Evolutionary conservation across 768 basidiomycete genomes (phyloP).

Genomic region (Mycena indigotica): DNA sequence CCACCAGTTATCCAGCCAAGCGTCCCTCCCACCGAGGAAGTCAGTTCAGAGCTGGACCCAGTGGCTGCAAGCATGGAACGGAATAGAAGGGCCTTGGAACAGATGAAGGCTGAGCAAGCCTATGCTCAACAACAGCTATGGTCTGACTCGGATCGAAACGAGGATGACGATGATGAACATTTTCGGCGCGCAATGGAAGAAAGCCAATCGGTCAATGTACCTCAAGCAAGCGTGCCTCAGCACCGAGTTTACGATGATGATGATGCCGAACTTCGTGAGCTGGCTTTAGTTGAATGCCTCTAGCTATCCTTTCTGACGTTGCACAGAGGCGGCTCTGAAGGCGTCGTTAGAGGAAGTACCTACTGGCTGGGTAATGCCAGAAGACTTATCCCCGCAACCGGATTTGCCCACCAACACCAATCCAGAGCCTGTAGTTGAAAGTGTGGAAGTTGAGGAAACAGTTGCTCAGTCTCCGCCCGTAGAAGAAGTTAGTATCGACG

Average conservation of each 20-base stretch:
- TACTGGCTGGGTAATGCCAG: conserved; percentile 47
- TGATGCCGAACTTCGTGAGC: conserved; percentile 67
- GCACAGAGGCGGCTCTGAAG: conserved; percentile 73
- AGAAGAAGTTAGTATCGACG: conserved; percentile 19
- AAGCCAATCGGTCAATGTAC: conserved; percentile 36
- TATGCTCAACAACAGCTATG: conserved; percentile 63
- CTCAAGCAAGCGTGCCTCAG: conserved; percentile 10
- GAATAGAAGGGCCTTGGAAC: conserved; percentile 60
- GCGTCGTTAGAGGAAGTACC: conserved; percentile 76
- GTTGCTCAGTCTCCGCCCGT: not conserved
- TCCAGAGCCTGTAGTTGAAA: conserved; percentile 2
- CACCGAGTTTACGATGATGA: conserved; percentile 75
- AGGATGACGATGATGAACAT: conserved; percentile 60
- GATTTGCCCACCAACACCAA: conserved; percentile 6
- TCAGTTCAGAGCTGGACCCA: conserved; percentile 47
- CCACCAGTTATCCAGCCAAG: conserved; percentile 31
- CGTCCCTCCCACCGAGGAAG: conserved; percentile 26
- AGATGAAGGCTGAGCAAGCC: conserved; percentile 68
- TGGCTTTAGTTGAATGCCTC: not conserved
- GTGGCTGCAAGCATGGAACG: conserved; percentile 69
- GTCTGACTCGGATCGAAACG: conserved; percentile 43
- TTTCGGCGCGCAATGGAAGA: conserved; percentile 62
- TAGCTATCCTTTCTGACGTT: too few relatives aligned
- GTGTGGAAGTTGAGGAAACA: not conserved
- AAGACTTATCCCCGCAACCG: conserved; percentile 14